These are phyloP conservation scores for Zalerion maritima DNA, from an alignment of 495 filamentous ascomycete species.

Conservation along the genomic window DNA sequence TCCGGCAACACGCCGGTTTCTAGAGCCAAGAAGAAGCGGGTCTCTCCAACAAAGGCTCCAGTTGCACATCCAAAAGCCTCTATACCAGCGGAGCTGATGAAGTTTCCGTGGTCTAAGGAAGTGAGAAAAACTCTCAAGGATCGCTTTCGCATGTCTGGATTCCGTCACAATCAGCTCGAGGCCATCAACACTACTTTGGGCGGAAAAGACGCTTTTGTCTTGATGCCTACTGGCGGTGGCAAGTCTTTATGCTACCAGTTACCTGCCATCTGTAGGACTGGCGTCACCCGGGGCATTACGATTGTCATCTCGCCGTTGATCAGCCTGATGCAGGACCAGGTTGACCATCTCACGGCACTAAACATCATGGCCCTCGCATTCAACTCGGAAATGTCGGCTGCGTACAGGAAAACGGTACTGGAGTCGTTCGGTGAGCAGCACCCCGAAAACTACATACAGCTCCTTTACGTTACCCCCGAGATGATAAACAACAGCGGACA, in stretches of 20 bases:
- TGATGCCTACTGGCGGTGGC: constrained; percentile 96
- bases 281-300: constrained; percentile 72
- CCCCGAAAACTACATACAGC: constrained; percentile 56
- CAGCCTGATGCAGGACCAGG: constrained; percentile 94
- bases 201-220: constrained; percentile 78
- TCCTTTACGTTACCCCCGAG: constrained; percentile 92
- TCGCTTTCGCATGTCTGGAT: constrained; percentile 69
- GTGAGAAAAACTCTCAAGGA: constrained; percentile 63
- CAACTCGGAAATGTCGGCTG: constrained; percentile 53
- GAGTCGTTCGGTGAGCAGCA: constrained; percentile 39
- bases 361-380: constrained; percentile 64
- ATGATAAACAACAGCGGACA: constrained; percentile 71
- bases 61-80: constrained; percentile 10
- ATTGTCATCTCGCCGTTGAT: constrained; percentile 88
- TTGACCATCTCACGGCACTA: constrained; percentile 57
- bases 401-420: constrained; percentile 45
- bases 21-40: constrained; percentile 13
- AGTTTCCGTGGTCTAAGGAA: constrained; percentile 68
- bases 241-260: constrained; percentile 96
- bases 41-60: constrained; percentile 12
- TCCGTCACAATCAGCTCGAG: constrained; percentile 83
- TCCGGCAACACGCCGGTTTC: constrained; percentile 19
- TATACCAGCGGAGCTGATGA: constrained; percentile 26
- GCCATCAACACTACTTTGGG: constrained; percentile 85
- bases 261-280: constrained; percentile 69